Evolutionary conservation across 2,329 filamentous ascomycete species (phyloP).

Genomic region (Penicillium sp.): DNA sequence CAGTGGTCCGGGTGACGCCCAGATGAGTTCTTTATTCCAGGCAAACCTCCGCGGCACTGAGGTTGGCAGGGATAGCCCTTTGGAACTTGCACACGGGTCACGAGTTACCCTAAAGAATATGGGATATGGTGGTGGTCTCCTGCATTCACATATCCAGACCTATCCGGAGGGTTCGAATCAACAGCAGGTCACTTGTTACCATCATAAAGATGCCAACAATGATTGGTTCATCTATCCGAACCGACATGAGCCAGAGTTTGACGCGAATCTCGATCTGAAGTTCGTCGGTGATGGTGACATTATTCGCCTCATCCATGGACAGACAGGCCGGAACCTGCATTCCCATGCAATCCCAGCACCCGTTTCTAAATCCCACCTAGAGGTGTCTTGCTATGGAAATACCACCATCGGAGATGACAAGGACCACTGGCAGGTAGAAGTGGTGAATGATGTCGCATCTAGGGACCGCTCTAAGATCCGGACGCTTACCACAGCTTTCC

Average conservation of each 20-base stretch:
- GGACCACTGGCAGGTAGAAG: constrained; percentile 95
- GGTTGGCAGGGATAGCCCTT: constrained; percentile 90
- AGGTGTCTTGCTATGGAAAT: constrained; percentile 96
- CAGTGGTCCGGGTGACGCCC: constrained; percentile 94
- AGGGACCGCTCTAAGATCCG: constrained; percentile 82
- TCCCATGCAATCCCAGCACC: constrained; percentile 90
- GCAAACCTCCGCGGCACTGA: constrained; percentile 93
- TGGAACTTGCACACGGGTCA: constrained; percentile 89
- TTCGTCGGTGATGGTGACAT: constrained; percentile 78
- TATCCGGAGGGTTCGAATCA: constrained; percentile 92
- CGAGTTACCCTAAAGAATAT: constrained; percentile 96
- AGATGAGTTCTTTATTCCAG: constrained; percentile 99
- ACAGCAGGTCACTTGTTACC: constrained; percentile 98
- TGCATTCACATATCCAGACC: constrained; percentile 95
- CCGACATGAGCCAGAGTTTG: constrained; percentile 73
- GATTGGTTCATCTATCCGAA: constrained; percentile 99
- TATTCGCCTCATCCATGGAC: constrained; percentile 88
- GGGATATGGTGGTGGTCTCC: constrained; percentile 95
- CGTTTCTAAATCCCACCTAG: constrained; percentile 83
- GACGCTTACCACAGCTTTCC: constrained; percentile 91
- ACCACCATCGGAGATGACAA: constrained; percentile 94
- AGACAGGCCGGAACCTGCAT: constrained; percentile 96
- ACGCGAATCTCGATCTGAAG: constrained; percentile 69
- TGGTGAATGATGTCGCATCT: constrained; percentile 86
- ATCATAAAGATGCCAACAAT: constrained; percentile 99